Evolutionary conservation across 768 basidiomycete genomes (phyloP), one percentile per base, ranked within the genome.

Genomic region (Pisolithus marmoratus): DNA sequence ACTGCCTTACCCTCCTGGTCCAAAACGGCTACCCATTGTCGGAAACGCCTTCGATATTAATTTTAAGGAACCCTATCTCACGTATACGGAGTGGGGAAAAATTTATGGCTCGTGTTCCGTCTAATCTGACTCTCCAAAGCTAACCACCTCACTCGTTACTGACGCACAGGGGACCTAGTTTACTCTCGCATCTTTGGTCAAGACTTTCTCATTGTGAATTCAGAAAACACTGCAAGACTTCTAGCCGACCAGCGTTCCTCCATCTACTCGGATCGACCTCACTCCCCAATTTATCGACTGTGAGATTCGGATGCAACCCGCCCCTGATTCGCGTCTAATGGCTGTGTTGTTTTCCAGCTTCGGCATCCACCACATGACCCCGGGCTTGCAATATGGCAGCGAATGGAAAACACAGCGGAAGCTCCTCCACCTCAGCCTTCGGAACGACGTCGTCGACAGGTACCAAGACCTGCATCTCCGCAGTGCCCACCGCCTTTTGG

Each of bases 41-140:
- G 72, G 68, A 38, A 75, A 76, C 47, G 57, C 74, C 4, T 58
- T 73, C 12, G 70, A 73, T 53, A 70, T 74, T 64, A 72, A 72
- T 12, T 58, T 63, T 22, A 50, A 47, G n/a, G 68, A 70, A 43
- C 67, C 69, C 36, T 73, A 70, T 69, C 42, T 70, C n/a, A 70
- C 64, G 11, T 72, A 71, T 48, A 57, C 65, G 6, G 60, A 65
- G 17, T 74, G 73, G 73, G 71, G 67, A 0, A 49, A 62, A 11
- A 63, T 66, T 59, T 73, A 66, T 59, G 73, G 73, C 72, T 53
- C 27, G 56, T 53, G 15, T 41, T 20, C 22, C 1, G 19, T 19
- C 22, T 41, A 2, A 20, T 41, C n/a, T 4, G 15, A 2, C 34
- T 34, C 34, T 34, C 14, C 12, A 34, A 34, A 34, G 11, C 34